These are phyloP conservation scores for Tinospora cordifolia DNA, from an alignment of 164 flowering plant genomes.

Conservation along the genomic window DNA sequence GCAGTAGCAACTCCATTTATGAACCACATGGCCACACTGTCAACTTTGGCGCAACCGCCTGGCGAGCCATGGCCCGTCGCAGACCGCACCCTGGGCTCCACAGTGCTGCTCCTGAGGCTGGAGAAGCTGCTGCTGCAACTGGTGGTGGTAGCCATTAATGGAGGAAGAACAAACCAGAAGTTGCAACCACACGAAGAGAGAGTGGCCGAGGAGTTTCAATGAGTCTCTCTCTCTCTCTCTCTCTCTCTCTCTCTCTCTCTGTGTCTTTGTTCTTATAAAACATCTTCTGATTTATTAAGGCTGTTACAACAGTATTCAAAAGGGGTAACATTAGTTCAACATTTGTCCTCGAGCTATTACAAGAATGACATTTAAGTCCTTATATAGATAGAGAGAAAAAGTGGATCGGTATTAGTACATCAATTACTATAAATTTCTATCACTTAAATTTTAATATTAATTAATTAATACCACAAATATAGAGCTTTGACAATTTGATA, in stretches of 20 bases:
- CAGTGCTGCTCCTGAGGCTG: conserved; percentile 23
- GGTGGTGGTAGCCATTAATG: conserved; percentile 35
- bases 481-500: no score
- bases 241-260: no score
- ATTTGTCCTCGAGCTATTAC: not conserved
- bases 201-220: conserved; percentile 1
- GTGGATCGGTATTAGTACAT: no score
- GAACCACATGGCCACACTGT: conserved; percentile 70
- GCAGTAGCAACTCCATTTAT: conserved; percentile 48
- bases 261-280: no score
- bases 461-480: no score
- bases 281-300: not conserved
- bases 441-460: no score
- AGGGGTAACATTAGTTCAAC: not conserved
- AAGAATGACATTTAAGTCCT: not conserved
- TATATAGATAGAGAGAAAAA: not conserved
- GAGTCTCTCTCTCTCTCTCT: not conserved
- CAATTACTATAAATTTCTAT: no score
- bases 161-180: not conserved
- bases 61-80: conserved; percentile 25
- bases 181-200: conserved; percentile 1
- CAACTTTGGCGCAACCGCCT: conserved; percentile 37
- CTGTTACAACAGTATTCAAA: not conserved
- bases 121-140: conserved; percentile 33
- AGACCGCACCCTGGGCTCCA: conserved; percentile 30